Percentiles rank a stretch among this genome's conserved stretches.
These are phyloP conservation scores for Salix caprea DNA, from an alignment of 345 rosid genomes.

Conservation along the genomic window DNA sequence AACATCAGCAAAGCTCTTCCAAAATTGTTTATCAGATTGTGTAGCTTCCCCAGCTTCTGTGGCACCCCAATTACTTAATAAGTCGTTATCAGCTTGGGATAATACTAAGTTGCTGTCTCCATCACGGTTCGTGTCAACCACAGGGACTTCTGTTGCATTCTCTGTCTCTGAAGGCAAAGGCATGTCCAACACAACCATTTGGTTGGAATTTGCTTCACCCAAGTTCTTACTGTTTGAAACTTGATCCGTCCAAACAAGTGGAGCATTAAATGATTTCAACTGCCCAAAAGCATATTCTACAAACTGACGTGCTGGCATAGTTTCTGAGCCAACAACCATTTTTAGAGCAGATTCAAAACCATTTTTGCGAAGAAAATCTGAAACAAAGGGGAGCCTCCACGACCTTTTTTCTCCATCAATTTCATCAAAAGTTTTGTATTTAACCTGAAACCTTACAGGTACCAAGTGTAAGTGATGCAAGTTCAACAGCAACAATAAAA, in stretches of 20 bases:
- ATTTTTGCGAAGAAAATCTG: slow-evolving; percentile 58
- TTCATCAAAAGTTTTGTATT: slow-evolving; percentile 68
- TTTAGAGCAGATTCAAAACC: slow-evolving; percentile 63
- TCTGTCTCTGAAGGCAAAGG: slow-evolving; percentile 22
- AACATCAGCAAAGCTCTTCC: slow-evolving; percentile 59
- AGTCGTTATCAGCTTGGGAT: slow-evolving; percentile 19
- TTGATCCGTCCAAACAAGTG: slow-evolving; percentile 35
- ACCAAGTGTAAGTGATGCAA: neutral
- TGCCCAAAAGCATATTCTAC: slow-evolving; percentile 90
- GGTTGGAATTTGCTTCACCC: slow-evolving; percentile 20
- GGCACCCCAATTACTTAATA: slow-evolving; percentile 14
- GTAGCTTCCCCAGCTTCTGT: slow-evolving; percentile 29
- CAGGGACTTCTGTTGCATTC: slow-evolving; percentile 24
- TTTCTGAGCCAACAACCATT: slow-evolving; percentile 54
- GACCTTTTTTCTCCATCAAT: slow-evolving; percentile 72
- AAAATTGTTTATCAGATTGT: slow-evolving; percentile 49
- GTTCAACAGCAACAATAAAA: neutral
- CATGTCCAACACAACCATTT: slow-evolving; percentile 27
- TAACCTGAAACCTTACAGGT: slow-evolving; percentile 45
- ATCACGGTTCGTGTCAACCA: slow-evolving; percentile 15
- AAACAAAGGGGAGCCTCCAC: slow-evolving; percentile 74
- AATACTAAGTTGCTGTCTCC: slow-evolving; percentile 22
- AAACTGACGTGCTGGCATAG: slow-evolving; percentile 74
- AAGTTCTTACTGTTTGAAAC: slow-evolving; percentile 25
- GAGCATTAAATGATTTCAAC: slow-evolving; percentile 65